Conservation (phyloP, 2,329 filamentous ascomycete genomes). For the Colletotrichum lindemuthianum region DNA sequence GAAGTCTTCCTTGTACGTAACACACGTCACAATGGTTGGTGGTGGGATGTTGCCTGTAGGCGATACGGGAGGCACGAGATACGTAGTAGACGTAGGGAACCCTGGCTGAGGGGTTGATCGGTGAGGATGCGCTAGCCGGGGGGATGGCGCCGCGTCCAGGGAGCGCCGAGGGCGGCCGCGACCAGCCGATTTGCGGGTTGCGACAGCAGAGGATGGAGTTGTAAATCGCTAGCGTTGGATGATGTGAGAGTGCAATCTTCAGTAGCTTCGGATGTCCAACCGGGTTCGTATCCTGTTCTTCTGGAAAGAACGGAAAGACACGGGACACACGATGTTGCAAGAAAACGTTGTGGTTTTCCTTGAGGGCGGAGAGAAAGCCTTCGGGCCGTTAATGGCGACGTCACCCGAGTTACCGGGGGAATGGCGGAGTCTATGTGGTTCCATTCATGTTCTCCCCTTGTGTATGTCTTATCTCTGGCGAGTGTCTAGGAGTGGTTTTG, state of each 20-base stretch:
- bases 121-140: background rate
- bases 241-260: background rate
- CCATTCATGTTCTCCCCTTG: background rate
- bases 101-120: background rate
- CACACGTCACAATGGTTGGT: constrained; percentile 6
- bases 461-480: background rate
- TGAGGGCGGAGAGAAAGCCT: background rate
- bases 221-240: background rate
- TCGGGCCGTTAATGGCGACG: constrained; percentile 18
- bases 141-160: background rate
- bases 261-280: background rate
- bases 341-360: no score
- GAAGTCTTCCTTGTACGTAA: constrained; percentile 31
- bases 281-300: no score
- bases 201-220: background rate
- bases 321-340: no score
- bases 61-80: constrained; percentile 8
- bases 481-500: no score
- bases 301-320: no score
- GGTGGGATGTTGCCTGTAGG: constrained; percentile 27
- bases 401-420: constrained; percentile 22
- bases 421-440: constrained; percentile 7
- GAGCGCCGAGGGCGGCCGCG: no score
- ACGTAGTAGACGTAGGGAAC: constrained; percentile 2
- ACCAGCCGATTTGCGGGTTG: background rate